Base-by-base conservation (phyloP, 2,329 filamentous ascomycete species). In the Penicillium sp. region DNA sequence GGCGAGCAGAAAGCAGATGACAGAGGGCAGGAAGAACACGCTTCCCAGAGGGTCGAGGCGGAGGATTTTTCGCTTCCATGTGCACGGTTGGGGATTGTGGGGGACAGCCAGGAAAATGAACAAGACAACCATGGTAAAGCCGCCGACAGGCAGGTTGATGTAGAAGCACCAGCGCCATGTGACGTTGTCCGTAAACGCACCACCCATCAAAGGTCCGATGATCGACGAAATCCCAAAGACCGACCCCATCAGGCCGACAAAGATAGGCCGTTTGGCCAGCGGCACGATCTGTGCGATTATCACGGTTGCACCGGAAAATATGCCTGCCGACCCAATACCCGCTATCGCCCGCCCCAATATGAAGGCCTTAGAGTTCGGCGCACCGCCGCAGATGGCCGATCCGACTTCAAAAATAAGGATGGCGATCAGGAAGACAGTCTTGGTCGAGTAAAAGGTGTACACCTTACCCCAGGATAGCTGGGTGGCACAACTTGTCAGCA, bases 141-240 rank as follows among this genome's bases (percentile, higher is more conserved):
- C 74, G 9, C 75, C 75, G 54, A 75, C 64, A 9, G 71, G 76
- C 10, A 79, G 65, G 44, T 78, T 78, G 58, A 72, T 73, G 46
- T 72, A 81, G 70, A 64, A 81, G n/a, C 69, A 72, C 68, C 68
- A 72, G 8, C 69, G 55, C 70, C 70, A 73, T 15, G 69, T 63
- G 12, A 75, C 50, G 58, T 70, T 52, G 63, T 76, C 73, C 16
- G 74, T 78, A 50, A 77, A 77, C 5, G 68, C 75, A 23, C 76
- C 77, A 29, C 76, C 76, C 38, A 79, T 61, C n/a, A 76, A 60
- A 2, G 75, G 75, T 16, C 72, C 72, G 29, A 72, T 65, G 42
- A 76, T 71, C 6, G 69, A 71, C 0, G 81, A 81, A 47, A 86
- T 76, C 16, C 82, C 83, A 69, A 79, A 85, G 73, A 82, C 81